Evolutionary conservation across 306 rosid genomes (phyloP).

Genomic region (Carpinus viminea): DNA sequence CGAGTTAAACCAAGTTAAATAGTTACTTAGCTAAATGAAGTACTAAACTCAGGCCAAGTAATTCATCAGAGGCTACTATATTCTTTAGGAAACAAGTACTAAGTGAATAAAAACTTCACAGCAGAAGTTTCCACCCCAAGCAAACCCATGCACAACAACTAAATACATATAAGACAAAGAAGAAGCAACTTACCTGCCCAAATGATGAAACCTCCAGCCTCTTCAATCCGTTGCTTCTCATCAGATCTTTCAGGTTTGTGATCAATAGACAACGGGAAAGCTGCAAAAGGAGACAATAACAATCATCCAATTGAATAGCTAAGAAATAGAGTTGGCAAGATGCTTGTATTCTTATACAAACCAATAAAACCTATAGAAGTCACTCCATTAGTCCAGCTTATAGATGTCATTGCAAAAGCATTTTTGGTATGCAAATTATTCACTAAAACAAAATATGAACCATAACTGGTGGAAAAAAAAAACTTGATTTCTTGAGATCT

Average conservation of each 20-base stretch:
- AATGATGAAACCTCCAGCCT: slow-evolving; percentile 85
- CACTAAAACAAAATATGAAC: background rate
- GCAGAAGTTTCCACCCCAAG: slow-evolving; percentile 2
- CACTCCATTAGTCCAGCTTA: background rate
- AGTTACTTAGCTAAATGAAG: background rate
- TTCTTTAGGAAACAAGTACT: background rate
- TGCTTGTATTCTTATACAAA: background rate
- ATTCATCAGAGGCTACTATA: background rate
- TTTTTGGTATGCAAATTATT: background rate
- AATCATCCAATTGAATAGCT: background rate
- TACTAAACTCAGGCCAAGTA: background rate
- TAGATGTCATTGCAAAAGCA: background rate
- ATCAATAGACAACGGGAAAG: slow-evolving; percentile 76
- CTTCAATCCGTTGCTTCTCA: slow-evolving; percentile 79
- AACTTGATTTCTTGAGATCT: background rate
- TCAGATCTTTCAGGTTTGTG: slow-evolving; percentile 93
- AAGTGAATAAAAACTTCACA: background rate
- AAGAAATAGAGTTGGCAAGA: background rate
- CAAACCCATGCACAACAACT: background rate
- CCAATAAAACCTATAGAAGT: background rate
- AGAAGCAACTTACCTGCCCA: slow-evolving; percentile 72
- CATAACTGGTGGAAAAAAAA: background rate
- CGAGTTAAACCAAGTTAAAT: background rate
- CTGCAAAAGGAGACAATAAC: slow-evolving; percentile 39
- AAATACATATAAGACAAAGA: background rate